A percentile compares a stretch with the other conserved stretches of the same genome.
Evolutionary conservation across 2,329 filamentous ascomycete genomes (phyloP).

Genomic region (Penicillium sp.): DNA sequence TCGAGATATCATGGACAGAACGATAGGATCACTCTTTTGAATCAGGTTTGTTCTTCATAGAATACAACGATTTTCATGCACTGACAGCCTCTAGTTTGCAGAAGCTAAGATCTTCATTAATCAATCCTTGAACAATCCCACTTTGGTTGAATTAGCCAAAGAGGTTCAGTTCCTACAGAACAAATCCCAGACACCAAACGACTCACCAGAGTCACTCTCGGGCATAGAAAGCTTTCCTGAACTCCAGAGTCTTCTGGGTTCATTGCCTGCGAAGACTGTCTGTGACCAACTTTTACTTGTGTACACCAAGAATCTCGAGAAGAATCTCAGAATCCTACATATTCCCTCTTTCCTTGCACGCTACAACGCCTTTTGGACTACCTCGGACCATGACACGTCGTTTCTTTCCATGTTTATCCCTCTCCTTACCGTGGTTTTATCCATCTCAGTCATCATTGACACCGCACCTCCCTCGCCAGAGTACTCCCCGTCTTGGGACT

Average conservation of each 20-base stretch:
- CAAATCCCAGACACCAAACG: slow-evolving; percentile 10
- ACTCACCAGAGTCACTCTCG: slow-evolving; percentile 16
- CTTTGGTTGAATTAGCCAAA: slow-evolving; percentile 18
- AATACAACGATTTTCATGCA: not conserved
- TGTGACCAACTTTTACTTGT: slow-evolving; percentile 18
- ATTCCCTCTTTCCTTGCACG: slow-evolving; percentile 18
- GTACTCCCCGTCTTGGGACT: slow-evolving; percentile 13
- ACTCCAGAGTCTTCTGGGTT: slow-evolving; percentile 8
- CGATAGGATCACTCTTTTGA: slow-evolving; percentile 17
- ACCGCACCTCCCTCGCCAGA: not conserved
- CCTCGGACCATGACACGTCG: slow-evolving; percentile 3
- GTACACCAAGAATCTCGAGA: slow-evolving; percentile 22
- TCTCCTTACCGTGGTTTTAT: slow-evolving; percentile 18
- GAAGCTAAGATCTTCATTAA: slow-evolving; percentile 24
- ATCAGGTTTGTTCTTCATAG: slow-evolving; percentile 9
- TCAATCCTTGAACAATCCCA: slow-evolving; percentile 16
- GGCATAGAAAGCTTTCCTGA: slow-evolving; percentile 15
- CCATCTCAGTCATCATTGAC: slow-evolving; percentile 3
- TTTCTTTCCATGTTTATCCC: slow-evolving; percentile 13
- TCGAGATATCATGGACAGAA: slow-evolving; percentile 25
- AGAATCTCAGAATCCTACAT: slow-evolving; percentile 20
- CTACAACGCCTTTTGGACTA: slow-evolving; percentile 17
- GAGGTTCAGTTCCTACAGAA: slow-evolving; percentile 26
- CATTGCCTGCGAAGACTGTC: slow-evolving; percentile 13
- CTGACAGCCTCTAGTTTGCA: slow-evolving; percentile 13